Evolutionary conservation across 768 basidiomycete species (phyloP).

Genomic region (Lentinus brumalis): DNA sequence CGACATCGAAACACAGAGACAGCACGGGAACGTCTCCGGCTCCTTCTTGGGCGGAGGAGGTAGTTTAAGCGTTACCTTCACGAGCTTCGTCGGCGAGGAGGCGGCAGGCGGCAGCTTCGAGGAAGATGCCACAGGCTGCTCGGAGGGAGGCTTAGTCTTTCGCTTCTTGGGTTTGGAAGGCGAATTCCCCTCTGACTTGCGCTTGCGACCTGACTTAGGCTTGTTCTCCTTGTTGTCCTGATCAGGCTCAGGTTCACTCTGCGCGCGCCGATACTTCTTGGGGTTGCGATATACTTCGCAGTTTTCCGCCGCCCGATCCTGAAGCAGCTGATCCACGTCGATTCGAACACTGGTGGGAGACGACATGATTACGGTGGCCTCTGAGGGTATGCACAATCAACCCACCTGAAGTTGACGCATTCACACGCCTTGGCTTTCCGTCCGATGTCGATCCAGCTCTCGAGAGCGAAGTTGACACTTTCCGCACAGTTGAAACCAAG

Average conservation of each 20-base stretch:
- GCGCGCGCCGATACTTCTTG: slow-evolving; percentile 6
- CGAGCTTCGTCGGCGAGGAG: slow-evolving; percentile 7
- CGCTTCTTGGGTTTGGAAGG: slow-evolving; percentile 49
- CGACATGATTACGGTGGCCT: not conserved
- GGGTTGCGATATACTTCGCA: slow-evolving; percentile 8
- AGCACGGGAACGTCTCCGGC: slow-evolving; percentile 62
- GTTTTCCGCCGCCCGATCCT: slow-evolving; percentile 58
- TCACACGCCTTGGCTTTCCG: slow-evolving; percentile 75
- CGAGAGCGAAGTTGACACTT: slow-evolving; percentile 94
- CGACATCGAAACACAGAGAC: slow-evolving; percentile 60
- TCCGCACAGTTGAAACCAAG: slow-evolving; percentile 96
- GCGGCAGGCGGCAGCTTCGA: slow-evolving; percentile 1
- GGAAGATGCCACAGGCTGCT: slow-evolving; percentile 4
- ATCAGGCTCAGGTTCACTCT: not conserved
- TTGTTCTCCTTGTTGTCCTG: slow-evolving; percentile 16
- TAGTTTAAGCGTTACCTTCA: slow-evolving; percentile 67
- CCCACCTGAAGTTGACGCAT: slow-evolving; percentile 74
- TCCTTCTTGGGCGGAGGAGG: slow-evolving; percentile 58
- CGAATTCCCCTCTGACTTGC: slow-evolving; percentile 40
- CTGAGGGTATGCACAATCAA: not conserved
- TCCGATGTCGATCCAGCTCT: slow-evolving; percentile 91
- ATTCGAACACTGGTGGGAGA: slow-evolving; percentile 73
- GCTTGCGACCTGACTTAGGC: slow-evolving; percentile 34
- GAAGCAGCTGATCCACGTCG: slow-evolving; percentile 85
- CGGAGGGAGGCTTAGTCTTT: slow-evolving; percentile 28